Evolutionary conservation across 106 monocot genomes (phyloP).

Genomic region (Platanthera guangdongensis): DNA sequence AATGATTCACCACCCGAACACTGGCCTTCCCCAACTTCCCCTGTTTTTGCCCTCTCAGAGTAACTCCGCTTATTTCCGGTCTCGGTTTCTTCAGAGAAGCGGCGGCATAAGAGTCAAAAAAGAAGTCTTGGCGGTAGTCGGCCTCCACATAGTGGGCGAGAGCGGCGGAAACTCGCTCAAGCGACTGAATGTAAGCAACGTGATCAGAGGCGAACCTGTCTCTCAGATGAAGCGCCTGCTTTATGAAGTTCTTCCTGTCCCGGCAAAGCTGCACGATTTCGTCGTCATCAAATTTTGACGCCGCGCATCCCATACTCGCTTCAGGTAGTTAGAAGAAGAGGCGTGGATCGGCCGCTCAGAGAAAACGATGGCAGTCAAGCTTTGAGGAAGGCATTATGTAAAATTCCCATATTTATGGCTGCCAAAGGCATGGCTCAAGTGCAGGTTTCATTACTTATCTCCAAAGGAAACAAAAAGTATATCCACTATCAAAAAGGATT

Average conservation of each 20-base stretch:
- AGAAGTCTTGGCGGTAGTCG: conserved; percentile 38
- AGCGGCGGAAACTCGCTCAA: conserved; percentile 58
- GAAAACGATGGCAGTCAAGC: too few species aligned
- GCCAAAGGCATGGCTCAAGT: neutral
- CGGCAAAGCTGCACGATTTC: conserved; percentile 76
- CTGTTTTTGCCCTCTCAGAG: neutral
- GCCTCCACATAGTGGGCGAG: conserved; percentile 52
- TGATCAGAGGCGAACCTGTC: conserved; percentile 60
- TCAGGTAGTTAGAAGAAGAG: conserved; percentile 3
- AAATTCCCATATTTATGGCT: neutral
- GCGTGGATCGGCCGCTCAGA: neutral
- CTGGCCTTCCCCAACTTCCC: conserved; percentile 19
- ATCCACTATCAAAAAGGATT: neutral
- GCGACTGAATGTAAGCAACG: conserved; percentile 63
- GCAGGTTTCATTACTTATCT: neutral
- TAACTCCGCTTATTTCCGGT: conserved; percentile 26
- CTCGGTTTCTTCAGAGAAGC: conserved; percentile 42
- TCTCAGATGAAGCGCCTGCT: conserved; percentile 69
- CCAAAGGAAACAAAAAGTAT: neutral
- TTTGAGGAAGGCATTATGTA: neutral
- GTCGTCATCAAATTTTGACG: conserved; percentile 75
- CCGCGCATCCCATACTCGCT: conserved; percentile 66
- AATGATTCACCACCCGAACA: conserved; percentile 35
- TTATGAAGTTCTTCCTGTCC: conserved; percentile 82
- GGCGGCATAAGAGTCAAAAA: conserved; percentile 46